A percentile compares a stretch with the other conserved stretches of the same genome.
Conservation (phyloP, 768 basidiomycete species). For the Tephrocybe sp. region DNA sequence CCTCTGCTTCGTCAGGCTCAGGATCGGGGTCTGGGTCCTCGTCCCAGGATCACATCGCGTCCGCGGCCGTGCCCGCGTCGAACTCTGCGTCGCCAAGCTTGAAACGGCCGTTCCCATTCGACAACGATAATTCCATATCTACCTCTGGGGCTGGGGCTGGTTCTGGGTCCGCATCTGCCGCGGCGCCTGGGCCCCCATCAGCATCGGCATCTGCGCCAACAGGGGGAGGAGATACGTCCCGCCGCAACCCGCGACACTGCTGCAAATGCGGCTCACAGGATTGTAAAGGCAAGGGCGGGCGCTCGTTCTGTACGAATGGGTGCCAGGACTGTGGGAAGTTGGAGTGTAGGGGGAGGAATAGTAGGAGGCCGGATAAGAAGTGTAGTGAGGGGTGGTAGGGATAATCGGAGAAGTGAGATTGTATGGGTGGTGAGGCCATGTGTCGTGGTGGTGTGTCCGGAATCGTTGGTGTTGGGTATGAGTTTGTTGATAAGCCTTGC, state of each 20-base stretch:
- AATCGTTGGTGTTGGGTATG: too few relatives aligned
- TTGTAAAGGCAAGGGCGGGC: constrained; percentile 82
- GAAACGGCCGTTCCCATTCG: constrained; percentile 24
- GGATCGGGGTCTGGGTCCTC: neutral
- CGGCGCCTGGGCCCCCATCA: constrained; percentile 2
- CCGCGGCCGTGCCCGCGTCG: neutral
- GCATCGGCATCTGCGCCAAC: constrained; percentile 1
- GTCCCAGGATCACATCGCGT: neutral
- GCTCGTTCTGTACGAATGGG: constrained; percentile 66
- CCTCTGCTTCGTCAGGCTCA: neutral
- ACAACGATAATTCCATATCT: too few relatives aligned
- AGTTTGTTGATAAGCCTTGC: too few relatives aligned
- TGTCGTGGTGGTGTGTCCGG: too few relatives aligned
- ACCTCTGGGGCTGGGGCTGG: too few relatives aligned
- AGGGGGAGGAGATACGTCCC: constrained; percentile 31
- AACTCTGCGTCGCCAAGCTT: neutral
- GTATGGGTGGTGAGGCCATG: too few relatives aligned
- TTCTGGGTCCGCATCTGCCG: too few relatives aligned
- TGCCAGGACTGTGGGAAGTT: constrained; percentile 85
- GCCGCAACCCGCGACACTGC: constrained; percentile 71
- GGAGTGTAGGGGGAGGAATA: constrained; percentile 76
- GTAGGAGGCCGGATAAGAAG: constrained; percentile 70
- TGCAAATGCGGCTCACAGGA: constrained; percentile 80
- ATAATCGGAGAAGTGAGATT: too few relatives aligned
- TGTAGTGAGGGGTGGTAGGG: constrained; percentile 58